Evolutionary conservation across 2,329 filamentous ascomycete species (phyloP).

Genomic region (Phialocephala subalpina): DNA sequence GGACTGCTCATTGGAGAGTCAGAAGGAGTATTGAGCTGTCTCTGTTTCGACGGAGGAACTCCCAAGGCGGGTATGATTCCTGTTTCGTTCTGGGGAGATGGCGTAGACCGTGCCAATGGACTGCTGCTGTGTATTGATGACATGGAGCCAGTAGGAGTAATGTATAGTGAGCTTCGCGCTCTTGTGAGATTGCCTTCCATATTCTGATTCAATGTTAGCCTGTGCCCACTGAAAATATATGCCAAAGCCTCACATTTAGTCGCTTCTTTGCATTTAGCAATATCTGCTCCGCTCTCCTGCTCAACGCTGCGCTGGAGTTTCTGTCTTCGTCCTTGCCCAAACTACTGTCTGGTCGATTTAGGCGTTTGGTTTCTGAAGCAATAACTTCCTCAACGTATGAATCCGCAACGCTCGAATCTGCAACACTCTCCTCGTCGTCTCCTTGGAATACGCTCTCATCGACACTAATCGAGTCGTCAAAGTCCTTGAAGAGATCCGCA

Average conservation of each 20-base stretch:
- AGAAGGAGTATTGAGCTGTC: slow-evolving; percentile 33
- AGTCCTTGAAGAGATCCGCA: slow-evolving; percentile 61
- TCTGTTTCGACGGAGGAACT: slow-evolving; percentile 36
- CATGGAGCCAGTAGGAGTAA: slow-evolving; percentile 57
- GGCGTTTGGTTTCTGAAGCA: slow-evolving; percentile 38
- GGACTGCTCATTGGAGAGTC: slow-evolving; percentile 46
- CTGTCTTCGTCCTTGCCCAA: slow-evolving; percentile 61
- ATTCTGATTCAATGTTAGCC: slow-evolving; percentile 60
- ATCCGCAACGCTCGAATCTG: slow-evolving; percentile 56
- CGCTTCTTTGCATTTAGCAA: slow-evolving; percentile 91
- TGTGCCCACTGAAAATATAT: neutral
- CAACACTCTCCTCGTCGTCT: slow-evolving; percentile 72
- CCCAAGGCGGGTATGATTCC: slow-evolving; percentile 32
- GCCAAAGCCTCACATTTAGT: slow-evolving; percentile 71
- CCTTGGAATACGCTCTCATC: slow-evolving; percentile 71
- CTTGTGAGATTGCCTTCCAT: slow-evolving; percentile 93
- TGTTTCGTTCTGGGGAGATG: slow-evolving; percentile 37
- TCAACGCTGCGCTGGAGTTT: slow-evolving; percentile 78
- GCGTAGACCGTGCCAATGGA: slow-evolving; percentile 46
- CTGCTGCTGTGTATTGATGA: slow-evolving; percentile 50
- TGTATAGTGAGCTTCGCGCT: slow-evolving; percentile 73
- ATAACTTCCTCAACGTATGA: slow-evolving; percentile 44
- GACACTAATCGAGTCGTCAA: slow-evolving; percentile 68
- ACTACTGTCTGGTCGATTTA: slow-evolving; percentile 38
- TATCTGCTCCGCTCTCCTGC: slow-evolving; percentile 86